phyloP scores from a whole-genome alignment of 2,329 filamentous ascomycete species.

The Pestalotiopsis sp. region DNA sequence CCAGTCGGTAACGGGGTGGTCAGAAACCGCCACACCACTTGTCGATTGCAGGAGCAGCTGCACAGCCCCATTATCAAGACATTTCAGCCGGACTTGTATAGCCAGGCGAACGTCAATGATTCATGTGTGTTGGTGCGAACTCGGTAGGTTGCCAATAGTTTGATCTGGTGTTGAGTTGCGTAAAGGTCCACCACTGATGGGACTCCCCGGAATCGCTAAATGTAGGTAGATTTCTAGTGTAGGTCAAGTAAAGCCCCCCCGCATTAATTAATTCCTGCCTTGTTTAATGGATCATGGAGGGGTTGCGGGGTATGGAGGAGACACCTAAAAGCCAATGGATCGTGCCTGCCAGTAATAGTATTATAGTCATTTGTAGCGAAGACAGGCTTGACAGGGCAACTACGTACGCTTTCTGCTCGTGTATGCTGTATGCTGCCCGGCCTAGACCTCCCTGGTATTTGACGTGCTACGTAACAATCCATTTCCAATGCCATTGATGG shows the following conservation, averaged over 20 bases:
- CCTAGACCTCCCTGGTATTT: too few species aligned
- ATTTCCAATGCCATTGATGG: neutral
- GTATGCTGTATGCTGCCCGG: too few species aligned
- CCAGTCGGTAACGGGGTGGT: neutral
- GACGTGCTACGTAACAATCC: neutral
- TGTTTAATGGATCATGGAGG: neutral
- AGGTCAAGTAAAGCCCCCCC: neutral
- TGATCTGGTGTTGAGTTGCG: neutral
- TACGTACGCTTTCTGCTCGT: too few species aligned
- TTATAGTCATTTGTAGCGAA: too few species aligned
- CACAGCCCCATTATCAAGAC: neutral
- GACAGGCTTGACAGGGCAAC: too few species aligned
- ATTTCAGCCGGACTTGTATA: neutral
- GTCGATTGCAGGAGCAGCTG: neutral
- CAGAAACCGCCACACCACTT: neutral
- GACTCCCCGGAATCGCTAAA: slow-evolving; percentile 4
- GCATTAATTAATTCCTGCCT: neutral
- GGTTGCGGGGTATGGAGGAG: neutral
- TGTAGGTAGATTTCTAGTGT: neutral
- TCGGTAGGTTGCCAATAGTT: neutral
- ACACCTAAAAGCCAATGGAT: neutral
- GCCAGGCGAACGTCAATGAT: neutral
- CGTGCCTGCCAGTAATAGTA: too few species aligned
- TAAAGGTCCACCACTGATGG: slow-evolving; percentile 1
- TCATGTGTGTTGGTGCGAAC: neutral